A percentile compares a stretch with the other conserved stretches of the same genome.
Conservation (phyloP, 75 land plant species). For the Pinus albicaulis region DNA sequence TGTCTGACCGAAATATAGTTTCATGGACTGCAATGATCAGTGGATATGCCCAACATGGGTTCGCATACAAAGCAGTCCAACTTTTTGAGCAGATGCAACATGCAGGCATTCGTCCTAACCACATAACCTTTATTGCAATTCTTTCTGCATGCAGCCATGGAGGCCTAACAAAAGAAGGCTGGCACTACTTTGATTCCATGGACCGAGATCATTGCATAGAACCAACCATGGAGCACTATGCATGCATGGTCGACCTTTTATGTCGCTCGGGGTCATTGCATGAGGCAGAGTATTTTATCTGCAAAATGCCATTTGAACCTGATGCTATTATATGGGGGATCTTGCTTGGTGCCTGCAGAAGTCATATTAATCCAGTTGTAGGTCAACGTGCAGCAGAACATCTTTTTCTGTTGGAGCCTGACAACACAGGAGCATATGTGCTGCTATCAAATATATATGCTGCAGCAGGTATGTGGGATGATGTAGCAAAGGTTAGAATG, state of each 20-base stretch:
- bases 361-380: conserved; percentile 41
- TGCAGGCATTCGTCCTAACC: not conserved
- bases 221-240: conserved; percentile 56
- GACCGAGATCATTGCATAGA: conserved; percentile 14
- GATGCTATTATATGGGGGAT: conserved; percentile 63
- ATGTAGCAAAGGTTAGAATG: not conserved
- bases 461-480: conserved; percentile 5
- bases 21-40: conserved; percentile 58
- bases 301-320: conserved; percentile 46
- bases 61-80: conserved; percentile 6
- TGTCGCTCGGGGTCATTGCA: conserved; percentile 48
- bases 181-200: conserved; percentile 42
- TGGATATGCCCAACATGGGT: conserved; percentile 21
- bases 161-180: conserved; percentile 59
- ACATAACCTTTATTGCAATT: not conserved
- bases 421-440: conserved; percentile 2
- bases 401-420: conserved; percentile 18
- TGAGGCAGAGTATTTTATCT: conserved; percentile 31
- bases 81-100: conserved; percentile 12
- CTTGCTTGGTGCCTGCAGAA: conserved; percentile 42
- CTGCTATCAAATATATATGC: conserved; percentile 9
- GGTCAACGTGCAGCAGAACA: conserved; percentile 37
- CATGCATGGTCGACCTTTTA: conserved; percentile 64
- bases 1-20: conserved; percentile 33
- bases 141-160: not conserved